phyloP scores from a whole-genome alignment of 257 asterid genomes.

The Lycium ferocissimum region DNA sequence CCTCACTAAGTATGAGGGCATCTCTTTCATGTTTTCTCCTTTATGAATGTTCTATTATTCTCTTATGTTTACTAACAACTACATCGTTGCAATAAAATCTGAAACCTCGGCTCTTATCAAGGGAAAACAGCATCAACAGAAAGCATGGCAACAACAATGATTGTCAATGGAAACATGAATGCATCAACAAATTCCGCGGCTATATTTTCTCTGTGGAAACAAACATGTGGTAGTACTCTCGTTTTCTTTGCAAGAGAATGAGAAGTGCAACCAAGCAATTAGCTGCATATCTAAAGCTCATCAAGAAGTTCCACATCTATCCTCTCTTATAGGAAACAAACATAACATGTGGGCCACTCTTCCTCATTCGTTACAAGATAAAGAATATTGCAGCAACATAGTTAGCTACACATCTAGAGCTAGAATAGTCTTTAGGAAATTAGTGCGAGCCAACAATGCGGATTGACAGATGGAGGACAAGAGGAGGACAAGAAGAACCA shows the following conservation, averaged over 20 bases:
- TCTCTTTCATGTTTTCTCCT: neutral
- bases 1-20: neutral
- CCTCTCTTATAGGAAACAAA: conserved; percentile 19
- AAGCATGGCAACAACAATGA: neutral
- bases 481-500: conserved; percentile 7
- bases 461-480: neutral
- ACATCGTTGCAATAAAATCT: neutral
- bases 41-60: neutral
- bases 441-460: neutral
- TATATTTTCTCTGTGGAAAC: neutral
- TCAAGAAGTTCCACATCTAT: neutral
- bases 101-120: neutral
- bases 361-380: conserved; percentile 3
- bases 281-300: conserved; percentile 19
- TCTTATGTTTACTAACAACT: neutral
- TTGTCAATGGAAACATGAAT: neutral
- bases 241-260: conserved; percentile 17
- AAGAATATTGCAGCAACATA: neutral
- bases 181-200: conserved; percentile 8
- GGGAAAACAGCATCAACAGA: neutral
- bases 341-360: neutral
- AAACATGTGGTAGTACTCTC: conserved; percentile 1
- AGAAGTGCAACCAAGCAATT: neutral
- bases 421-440: conserved; percentile 12
- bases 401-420: neutral